Evolutionary conservation across 306 rosid genomes (phyloP).

Genomic region (Comarum palustre): DNA sequence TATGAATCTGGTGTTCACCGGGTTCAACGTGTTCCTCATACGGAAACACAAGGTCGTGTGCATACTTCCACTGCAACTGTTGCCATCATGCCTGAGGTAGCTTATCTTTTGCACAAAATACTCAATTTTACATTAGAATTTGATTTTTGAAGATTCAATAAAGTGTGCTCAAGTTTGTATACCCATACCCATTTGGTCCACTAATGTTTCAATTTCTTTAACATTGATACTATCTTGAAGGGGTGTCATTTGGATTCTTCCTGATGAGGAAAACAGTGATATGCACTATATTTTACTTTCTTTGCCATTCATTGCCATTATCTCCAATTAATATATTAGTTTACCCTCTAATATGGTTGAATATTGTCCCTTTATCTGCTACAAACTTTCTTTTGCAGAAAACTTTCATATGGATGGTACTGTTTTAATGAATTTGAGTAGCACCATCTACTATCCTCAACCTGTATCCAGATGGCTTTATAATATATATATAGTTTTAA

Average conservation of each 20-base stretch:
- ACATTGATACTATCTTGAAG: neutral
- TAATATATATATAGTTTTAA: neutral
- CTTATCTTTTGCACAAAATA: slow-evolving; percentile 19
- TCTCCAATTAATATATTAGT: neutral
- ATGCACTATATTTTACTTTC: neutral
- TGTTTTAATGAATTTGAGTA: neutral
- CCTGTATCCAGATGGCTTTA: neutral
- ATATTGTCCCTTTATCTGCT: neutral
- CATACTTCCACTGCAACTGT: slow-evolving; percentile 99
- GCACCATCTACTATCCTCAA: neutral
- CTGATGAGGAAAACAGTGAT: neutral
- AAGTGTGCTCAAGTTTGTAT: neutral
- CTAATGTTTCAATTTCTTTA: neutral
- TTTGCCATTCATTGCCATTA: neutral
- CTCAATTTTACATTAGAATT: slow-evolving; percentile 17
- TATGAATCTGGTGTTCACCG: slow-evolving; percentile 97
- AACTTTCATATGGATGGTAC: neutral
- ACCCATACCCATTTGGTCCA: neutral
- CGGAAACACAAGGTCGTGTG: slow-evolving; percentile 93
- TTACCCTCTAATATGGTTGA: neutral
- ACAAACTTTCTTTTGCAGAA: neutral
- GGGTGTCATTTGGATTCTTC: neutral
- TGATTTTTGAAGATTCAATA: neutral
- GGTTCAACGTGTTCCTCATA: slow-evolving; percentile 97
- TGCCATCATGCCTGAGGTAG: slow-evolving; percentile 99